Evolutionary conservation across 2,329 filamentous ascomycete genomes (phyloP).

Genomic region (Neofusicoccum umdonicola): DNA sequence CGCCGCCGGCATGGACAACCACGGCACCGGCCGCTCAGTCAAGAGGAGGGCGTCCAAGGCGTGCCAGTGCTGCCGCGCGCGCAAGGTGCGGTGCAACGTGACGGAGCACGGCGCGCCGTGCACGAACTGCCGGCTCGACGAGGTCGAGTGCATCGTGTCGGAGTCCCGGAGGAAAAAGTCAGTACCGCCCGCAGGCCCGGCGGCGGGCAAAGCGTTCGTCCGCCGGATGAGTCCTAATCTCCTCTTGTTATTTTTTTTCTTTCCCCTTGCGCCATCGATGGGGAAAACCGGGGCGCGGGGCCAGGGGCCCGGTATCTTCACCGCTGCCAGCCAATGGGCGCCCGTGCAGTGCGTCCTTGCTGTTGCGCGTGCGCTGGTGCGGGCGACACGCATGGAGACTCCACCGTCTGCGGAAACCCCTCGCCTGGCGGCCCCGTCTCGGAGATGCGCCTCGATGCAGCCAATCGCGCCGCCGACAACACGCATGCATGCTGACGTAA

Average conservation of each 20-base stretch:
- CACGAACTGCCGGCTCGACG: slow-evolving; percentile 80
- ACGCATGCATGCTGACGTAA: slow-evolving; percentile 12
- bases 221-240: neutral
- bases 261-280: slow-evolving; percentile 5
- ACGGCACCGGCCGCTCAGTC: slow-evolving; percentile 53
- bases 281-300: slow-evolving; percentile 1
- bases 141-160: slow-evolving; percentile 66
- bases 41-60: slow-evolving; percentile 90
- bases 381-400: slow-evolving; percentile 1
- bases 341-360: neutral
- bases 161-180: slow-evolving; percentile 83
- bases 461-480: slow-evolving; percentile 2
- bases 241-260: neutral
- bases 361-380: neutral
- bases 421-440: neutral
- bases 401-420: neutral
- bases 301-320: slow-evolving; percentile 1
- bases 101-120: slow-evolving; percentile 82
- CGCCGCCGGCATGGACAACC: slow-evolving; percentile 53
- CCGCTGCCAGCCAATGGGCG: slow-evolving; percentile 6
- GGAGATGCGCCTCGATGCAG: neutral
- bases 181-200: slow-evolving; percentile 40
- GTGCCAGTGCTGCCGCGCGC: slow-evolving; percentile 81
- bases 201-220: neutral
- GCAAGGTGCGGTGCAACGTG: slow-evolving; percentile 92